phyloP scores from a whole-genome alignment of 371 early-diverging fungal genomes.

The Basidiobolus meristosporus region DNA sequence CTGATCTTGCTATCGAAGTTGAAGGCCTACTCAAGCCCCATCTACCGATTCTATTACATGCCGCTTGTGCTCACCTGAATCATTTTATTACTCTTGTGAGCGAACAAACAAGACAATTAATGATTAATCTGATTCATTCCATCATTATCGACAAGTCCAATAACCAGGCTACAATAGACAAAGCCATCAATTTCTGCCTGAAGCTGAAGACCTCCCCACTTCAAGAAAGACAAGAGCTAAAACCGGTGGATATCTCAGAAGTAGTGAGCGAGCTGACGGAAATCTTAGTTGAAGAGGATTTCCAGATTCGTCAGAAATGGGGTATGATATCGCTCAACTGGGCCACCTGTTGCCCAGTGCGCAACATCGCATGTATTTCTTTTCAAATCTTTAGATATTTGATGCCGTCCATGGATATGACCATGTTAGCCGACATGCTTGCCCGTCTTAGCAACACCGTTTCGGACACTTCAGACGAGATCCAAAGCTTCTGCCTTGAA shows the following conservation, averaged over 20 bases:
- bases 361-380: conserved; percentile 76
- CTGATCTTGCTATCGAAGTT: conserved; percentile 60
- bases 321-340: conserved; percentile 72
- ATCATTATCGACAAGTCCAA: conserved; percentile 12
- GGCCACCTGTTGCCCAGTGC: conserved; percentile 80
- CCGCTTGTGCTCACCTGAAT: conserved; percentile 62
- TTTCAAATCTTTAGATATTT: conserved; percentile 71
- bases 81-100: conserved; percentile 54
- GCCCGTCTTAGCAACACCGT: conserved; percentile 69
- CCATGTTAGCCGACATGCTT: conserved; percentile 68
- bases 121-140: conserved; percentile 62
- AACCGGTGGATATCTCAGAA: no score
- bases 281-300: conserved; percentile 15
- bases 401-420: conserved; percentile 51
- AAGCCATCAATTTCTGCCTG: conserved; percentile 26
- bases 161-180: conserved; percentile 12
- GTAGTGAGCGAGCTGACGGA: no score
- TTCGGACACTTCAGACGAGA: conserved; percentile 58
- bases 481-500: conserved; percentile 74
- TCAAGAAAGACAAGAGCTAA: background rate
- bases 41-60: conserved; percentile 53
- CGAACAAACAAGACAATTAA: conserved; percentile 58
- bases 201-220: background rate
- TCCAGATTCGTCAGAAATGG: conserved; percentile 66
- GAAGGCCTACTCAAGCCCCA: conserved; percentile 44